Base-by-base conservation (phyloP, 441 rosid genomes). In the Pelargonium australe region DNA sequence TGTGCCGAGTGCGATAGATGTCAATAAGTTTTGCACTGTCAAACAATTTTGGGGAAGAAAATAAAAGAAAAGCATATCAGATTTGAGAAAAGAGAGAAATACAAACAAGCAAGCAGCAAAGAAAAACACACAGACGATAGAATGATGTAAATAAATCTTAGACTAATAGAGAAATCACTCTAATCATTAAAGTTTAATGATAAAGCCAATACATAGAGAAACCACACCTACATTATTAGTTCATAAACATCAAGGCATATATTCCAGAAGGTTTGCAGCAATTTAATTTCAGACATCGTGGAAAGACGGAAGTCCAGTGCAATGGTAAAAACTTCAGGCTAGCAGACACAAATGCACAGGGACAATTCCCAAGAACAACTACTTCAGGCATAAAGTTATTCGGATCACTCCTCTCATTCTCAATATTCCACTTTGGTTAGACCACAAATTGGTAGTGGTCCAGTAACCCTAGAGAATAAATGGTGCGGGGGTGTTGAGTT, bases 21-120 rank as follows among this genome's bases (percentile, higher is more conserved):
- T 95, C 90, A 79, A 95, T 89, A 73, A 95, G 97, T 78, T 95
- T 95, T 61, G 96, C 89, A 76, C 99, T 95, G 87, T 63, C 69
- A 78, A 28, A 69, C 70, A 62, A 80, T 71, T 67, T 13, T 45
- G 62, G 65, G 53, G 58, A 68, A 7, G 45, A 66, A 9, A 5
- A 41, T 25, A 2, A 47, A 68, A 10, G 41, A 41, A 40, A 2
- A 47, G 47, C 4, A 68, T 13, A 68, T 76, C 25, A 57, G 63
- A 19, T 19, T 17, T 9, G 8, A 7, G 63, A 72, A 43, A 65
- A 63, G 25, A 5, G 20, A 5, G 47, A 58, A 62, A 60, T 16
- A 40, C 58, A 47, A 25, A 65, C 10, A 28, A 72, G 0, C 2
- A 68, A 64, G 70, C 20, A 64, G 45, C 63, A 64, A 62, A 66